Percentiles rank a stretch among this genome's conserved stretches.
Conservation (phyloP, 306 rosid genomes). For the Clitoria ternatea region DNA sequence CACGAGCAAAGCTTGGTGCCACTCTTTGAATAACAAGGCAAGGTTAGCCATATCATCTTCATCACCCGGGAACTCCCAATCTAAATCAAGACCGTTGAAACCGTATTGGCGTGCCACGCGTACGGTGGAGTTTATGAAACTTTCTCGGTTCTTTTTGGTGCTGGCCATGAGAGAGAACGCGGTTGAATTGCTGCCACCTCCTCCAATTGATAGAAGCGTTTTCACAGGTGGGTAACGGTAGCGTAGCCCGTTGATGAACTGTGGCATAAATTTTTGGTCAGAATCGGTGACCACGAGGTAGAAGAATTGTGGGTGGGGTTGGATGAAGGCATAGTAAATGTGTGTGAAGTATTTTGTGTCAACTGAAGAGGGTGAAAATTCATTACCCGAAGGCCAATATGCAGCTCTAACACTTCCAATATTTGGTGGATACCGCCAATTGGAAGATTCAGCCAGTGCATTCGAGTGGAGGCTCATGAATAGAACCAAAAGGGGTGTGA, state of each 20-base stretch:
- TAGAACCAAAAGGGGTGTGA: constrained; percentile 20
- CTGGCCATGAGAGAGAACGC: constrained; percentile 51
- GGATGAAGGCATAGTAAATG: constrained; percentile 64
- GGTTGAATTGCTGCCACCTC: constrained; percentile 49
- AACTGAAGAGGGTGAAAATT: constrained; percentile 42
- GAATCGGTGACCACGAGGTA: constrained; percentile 33
- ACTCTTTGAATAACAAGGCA: constrained; percentile 42
- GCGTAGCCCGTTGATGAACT: constrained; percentile 43
- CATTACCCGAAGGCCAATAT: constrained; percentile 57
- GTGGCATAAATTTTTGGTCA: constrained; percentile 27
- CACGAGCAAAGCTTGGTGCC: constrained; percentile 40
- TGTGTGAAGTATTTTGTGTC: constrained; percentile 66
- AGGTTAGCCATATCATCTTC: constrained; percentile 63
- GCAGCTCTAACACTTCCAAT: constrained; percentile 54
- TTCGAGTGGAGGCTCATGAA: constrained; percentile 14
- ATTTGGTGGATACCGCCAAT: neutral
- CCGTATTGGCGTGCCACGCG: constrained; percentile 53
- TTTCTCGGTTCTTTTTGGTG: constrained; percentile 18
- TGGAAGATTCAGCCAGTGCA: neutral
- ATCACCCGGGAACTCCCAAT: constrained; percentile 70
- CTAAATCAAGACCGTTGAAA: constrained; percentile 71
- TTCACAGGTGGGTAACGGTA: constrained; percentile 40
- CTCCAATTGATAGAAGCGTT: constrained; percentile 66
- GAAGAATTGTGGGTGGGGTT: constrained; percentile 38
- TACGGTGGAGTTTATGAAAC: constrained; percentile 64